Conservation (phyloP, 306 rosid genomes). For the Rubus parviflorus region DNA sequence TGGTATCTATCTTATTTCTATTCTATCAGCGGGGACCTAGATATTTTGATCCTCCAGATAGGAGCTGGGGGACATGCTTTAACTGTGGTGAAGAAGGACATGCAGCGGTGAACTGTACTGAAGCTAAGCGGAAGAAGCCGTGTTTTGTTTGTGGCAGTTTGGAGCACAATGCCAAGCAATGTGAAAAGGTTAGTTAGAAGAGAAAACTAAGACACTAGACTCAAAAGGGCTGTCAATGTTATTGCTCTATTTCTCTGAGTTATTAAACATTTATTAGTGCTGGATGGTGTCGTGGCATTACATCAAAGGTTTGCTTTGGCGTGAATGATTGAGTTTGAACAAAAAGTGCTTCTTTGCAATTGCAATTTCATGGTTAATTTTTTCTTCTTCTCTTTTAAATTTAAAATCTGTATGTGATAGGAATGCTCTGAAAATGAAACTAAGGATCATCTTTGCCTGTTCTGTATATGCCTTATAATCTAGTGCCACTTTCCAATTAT, state of each 20-base stretch:
- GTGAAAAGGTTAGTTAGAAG: constrained; percentile 54
- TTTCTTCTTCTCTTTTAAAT: background rate
- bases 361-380: background rate
- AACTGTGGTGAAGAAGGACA: constrained; percentile 97
- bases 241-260: background rate
- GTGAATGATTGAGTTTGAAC: background rate
- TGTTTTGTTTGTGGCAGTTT: constrained; percentile 91
- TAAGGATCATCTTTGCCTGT: background rate
- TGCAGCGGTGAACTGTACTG: constrained; percentile 66
- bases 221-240: background rate
- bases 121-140: constrained; percentile 65
- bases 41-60: constrained; percentile 90
- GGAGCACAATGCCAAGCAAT: constrained; percentile 72
- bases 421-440: background rate
- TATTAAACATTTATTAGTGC: background rate
- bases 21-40: constrained; percentile 91
- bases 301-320: background rate
- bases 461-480: background rate
- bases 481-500: background rate
- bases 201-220: background rate
- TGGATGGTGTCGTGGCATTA: background rate
- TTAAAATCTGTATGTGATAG: background rate
- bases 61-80: constrained; percentile 83
- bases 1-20: constrained; percentile 42
- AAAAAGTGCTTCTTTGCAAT: background rate